Base-by-base conservation (phyloP, 1,284 basidiomycete species). In the Cutaneotrichosporon sp. region DNA sequence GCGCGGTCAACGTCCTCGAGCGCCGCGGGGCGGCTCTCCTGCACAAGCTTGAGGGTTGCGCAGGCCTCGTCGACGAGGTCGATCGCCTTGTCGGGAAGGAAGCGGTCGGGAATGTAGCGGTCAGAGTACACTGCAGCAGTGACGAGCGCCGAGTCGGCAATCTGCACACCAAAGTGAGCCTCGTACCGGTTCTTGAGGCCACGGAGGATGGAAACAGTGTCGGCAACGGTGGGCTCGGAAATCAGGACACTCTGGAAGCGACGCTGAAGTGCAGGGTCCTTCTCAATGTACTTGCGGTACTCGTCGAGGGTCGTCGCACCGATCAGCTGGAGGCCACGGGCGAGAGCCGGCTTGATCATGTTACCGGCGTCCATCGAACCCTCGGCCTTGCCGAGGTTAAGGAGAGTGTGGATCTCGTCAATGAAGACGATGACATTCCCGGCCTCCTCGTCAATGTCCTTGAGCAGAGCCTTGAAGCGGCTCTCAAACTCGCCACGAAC, bases 401-500 rank as follows among this genome's bases (percentile, higher is more conserved):
- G 58, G 11, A 72, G 53, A 3, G 66, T 71, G 48, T 73, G 90
- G 44, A 94, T 82, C 81, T 94, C 91, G 66, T 94, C 90, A 53
- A 93, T 90, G 71, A 93, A 93, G 66, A 86, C 86, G 39, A 92
- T 91, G 6, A 77, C 71, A 16, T 76, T 55, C 32, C 79, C 61
- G 56, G 84, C 83, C 75, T 88, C 84, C 12, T 85, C 87, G 65
- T 93, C 88, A 55, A 96, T 91, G 66, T 96, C 91, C 35, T 82
- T 81, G 25, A 94, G 78, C 6, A 93, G 77, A 0, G 82, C 84
- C 70, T 90, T 91, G 80, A 94, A 91, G 64, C 90, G 90, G 69
- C 89, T 88, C 64, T 96, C 91, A 55, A 94, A 94, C 57, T 89
- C 85, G 2, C 91, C 92, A 27, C 90, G 83, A 43, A 93, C 85